Evolutionary conservation across 202 grass and related monocot species (phyloP).

Genomic region (Panicum hallii): DNA sequence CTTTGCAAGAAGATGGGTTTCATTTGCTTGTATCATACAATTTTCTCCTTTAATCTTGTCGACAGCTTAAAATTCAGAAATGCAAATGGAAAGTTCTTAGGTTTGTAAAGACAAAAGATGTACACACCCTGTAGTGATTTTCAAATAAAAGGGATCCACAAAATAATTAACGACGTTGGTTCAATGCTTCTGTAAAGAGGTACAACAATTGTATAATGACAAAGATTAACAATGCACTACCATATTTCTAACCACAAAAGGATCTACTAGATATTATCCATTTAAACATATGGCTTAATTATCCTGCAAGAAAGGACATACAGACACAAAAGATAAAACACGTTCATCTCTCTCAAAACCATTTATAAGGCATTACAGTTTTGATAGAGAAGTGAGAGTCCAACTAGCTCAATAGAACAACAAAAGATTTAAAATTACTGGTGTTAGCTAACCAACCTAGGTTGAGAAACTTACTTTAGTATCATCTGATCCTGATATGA

Average conservation of each 20-base stretch:
- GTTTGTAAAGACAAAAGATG: background rate
- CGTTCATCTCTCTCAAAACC: slow-evolving; percentile 13
- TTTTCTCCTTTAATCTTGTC: background rate
- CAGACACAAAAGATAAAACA: background rate
- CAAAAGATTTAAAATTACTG: slow-evolving; percentile 29
- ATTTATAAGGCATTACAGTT: slow-evolving; percentile 8
- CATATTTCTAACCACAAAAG: slow-evolving; percentile 23
- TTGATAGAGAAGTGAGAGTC: background rate
- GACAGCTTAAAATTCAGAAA: slow-evolving; percentile 8
- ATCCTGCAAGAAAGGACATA: slow-evolving; percentile 10
- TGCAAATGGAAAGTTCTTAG: background rate
- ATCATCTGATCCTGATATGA: slow-evolving; percentile 96
- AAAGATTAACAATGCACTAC: background rate
- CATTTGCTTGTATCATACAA: background rate
- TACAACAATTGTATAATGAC: background rate
- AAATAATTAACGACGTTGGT: background rate
- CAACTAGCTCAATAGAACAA: slow-evolving; percentile 15
- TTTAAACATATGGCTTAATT: slow-evolving; percentile 2
- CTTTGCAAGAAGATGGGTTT: slow-evolving; percentile 26
- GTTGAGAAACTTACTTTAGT: slow-evolving; percentile 74
- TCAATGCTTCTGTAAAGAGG: background rate
- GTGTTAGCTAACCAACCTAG: slow-evolving; percentile 14
- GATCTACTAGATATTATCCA: background rate
- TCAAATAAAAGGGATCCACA: background rate
- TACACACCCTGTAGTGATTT: background rate